A percentile compares a stretch with the other conserved stretches of the same genome.
Conservation (phyloP, 768 basidiomycete genomes). For the Xerocomus potaroensis region DNA sequence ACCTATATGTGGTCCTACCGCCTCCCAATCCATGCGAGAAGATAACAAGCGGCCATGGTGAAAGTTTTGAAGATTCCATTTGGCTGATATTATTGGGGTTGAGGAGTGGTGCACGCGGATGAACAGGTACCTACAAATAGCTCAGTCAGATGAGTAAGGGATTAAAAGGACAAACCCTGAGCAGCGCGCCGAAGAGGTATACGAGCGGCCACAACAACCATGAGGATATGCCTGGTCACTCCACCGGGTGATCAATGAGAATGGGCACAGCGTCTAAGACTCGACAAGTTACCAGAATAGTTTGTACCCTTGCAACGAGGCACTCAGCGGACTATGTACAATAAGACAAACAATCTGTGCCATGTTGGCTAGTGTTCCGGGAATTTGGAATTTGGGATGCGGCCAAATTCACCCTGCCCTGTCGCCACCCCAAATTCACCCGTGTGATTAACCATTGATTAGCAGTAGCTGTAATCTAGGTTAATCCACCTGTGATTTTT, state of each 20-base stretch:
- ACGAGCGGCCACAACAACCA: conserved; percentile 41
- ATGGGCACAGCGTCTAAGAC: neutral
- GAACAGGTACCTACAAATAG: conserved; percentile 48
- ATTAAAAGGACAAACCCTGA: conserved; percentile 37
- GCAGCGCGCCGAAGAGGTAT: conserved; percentile 45
- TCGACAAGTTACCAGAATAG: conserved; percentile 40
- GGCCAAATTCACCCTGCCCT: no score
- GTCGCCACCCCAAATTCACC: no score
- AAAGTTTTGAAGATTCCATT: conserved; percentile 7
- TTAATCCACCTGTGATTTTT: no score
- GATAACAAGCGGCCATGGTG: conserved; percentile 72
- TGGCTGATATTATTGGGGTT: conserved; percentile 13
- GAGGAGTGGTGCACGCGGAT: conserved; percentile 52
- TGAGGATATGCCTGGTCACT: conserved; percentile 19
- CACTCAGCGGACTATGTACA: conserved; percentile 34
- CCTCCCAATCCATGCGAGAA: conserved; percentile 86
- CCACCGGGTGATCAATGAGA: neutral
- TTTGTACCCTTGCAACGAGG: conserved; percentile 46
- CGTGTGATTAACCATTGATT: no score
- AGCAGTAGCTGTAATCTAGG: no score
- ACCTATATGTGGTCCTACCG: conserved; percentile 67
- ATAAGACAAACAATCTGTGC: no score
- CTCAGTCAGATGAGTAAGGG: neutral
- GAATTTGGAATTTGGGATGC: no score
- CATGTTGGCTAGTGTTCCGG: no score